Percentiles rank a stretch among this genome's conserved stretches.
These are phyloP conservation scores for Nepenthes mirabilis DNA, from an alignment of 148 eudicot genomes.

Conservation along the genomic window DNA sequence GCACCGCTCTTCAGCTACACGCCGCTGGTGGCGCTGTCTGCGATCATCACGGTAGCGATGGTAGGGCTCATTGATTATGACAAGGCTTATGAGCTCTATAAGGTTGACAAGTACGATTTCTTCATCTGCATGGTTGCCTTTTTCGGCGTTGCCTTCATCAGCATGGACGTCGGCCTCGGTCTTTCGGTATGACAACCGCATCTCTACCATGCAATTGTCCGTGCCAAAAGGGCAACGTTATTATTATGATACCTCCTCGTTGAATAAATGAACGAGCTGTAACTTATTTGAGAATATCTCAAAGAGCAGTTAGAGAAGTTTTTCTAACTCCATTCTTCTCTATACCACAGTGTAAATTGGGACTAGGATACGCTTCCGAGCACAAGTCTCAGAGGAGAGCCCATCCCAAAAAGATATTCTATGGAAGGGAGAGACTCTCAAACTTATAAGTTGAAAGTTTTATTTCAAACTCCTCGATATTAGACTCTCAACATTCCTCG, in stretches of 20 bases:
- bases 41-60: constrained; percentile 91
- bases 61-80: constrained; percentile 67
- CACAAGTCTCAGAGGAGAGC: too few species aligned
- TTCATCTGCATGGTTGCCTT: constrained; percentile 70
- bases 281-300: background rate
- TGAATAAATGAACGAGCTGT: background rate
- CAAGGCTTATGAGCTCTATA: constrained; percentile 40
- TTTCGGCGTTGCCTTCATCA: constrained; percentile 67
- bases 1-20: constrained; percentile 88
- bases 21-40: constrained; percentile 75
- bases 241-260: background rate
- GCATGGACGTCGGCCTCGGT: constrained; percentile 85
- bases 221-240: too few species aligned
- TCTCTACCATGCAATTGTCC: too few species aligned
- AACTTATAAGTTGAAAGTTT: too few species aligned
- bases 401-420: too few species aligned
- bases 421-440: too few species aligned
- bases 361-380: too few species aligned
- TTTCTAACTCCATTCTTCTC: too few species aligned
- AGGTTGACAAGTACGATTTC: constrained; percentile 84
- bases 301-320: too few species aligned
- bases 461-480: too few species aligned
- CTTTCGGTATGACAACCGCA: constrained; percentile 37
- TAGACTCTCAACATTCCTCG: too few species aligned
- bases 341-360: background rate